Evolutionary conservation across 345 rosid species (phyloP).

Genomic region (Hibiscus tridactylites): DNA sequence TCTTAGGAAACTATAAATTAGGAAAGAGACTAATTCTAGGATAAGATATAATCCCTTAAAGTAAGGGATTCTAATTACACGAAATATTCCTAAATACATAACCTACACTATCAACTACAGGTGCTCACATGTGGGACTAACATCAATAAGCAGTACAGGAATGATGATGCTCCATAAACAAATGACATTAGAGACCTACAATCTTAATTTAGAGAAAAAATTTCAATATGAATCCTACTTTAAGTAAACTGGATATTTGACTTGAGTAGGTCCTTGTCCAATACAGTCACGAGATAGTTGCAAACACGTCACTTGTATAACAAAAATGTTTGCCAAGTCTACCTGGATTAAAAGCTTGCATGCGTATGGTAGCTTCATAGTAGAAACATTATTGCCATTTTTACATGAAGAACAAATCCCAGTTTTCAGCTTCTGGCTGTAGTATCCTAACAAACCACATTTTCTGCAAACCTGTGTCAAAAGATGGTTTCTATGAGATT

Average conservation of each 20-base stretch:
- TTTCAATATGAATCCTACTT: not conserved
- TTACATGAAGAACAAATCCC: constrained; percentile 75
- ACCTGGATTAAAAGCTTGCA: constrained; percentile 97
- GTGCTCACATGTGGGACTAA: not conserved
- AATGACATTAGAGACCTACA: not conserved
- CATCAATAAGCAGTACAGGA: not conserved
- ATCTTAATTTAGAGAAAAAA: not conserved
- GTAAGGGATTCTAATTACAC: too few species aligned
- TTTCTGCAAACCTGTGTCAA: constrained; percentile 65
- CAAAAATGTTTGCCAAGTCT: not conserved
- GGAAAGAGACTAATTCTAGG: too few species aligned
- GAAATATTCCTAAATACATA: too few species aligned
- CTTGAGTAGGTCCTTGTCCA: not conserved
- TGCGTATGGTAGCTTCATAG: constrained; percentile 82
- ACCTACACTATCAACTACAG: not conserved
- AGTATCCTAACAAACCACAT: constrained; percentile 89
- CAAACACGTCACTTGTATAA: not conserved
- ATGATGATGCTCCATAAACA: not conserved
- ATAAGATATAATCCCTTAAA: too few species aligned
- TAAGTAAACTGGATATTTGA: not conserved
- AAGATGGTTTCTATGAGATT: constrained; percentile 1
- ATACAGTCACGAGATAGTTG: not conserved
- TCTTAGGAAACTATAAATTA: too few species aligned
- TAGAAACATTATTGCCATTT: constrained; percentile 70
- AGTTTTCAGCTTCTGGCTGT: constrained; percentile 62